Evolutionary conservation across 148 eudicot species (phyloP), one percentile per base, ranked within the genome.

Genomic region (Arctostaphylos glauca): DNA sequence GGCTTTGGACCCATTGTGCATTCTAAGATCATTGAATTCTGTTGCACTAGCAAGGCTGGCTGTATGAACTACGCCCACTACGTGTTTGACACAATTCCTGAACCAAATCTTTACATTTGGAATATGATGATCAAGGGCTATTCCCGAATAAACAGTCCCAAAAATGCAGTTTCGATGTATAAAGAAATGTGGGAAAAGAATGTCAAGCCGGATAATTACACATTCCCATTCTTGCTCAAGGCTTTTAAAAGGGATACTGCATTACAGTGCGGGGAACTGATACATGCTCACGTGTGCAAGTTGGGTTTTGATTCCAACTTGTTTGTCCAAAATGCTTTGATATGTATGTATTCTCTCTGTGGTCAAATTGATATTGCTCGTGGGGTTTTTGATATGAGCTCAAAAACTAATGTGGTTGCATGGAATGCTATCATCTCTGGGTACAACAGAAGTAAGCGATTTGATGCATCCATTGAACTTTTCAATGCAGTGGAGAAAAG

Each of bases 341-440:
- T 87, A 0, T 83, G 71, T 77, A 81, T 83, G 84, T 85, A 85
- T 64, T 78, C 74, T 52, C 53, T 84, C 56, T 71, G 80, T 47
- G 76, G 78, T 64, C 82, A 81, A 62, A 18, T 85, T 47, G 80
- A 83, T 55, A 59, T 59, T 73, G 87, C 89, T 64, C 80, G 84
- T 54, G 72, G 84, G 53, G 81, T 85, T 72, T 87, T 87, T 47
- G 84, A 83, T 44, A 25, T 41, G 67, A 85, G 83, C 73, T 76
- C 67, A 21, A 83, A 80, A 74, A 59, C 13, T 52, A 82, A 85
- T 48, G 87, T 81, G 46, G 73, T 85, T 50, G 53, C 85, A 62
- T 85, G 89, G 89, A 85, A 87, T 64, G 81, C 62, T 6, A 87
- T 87, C 86, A 85, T 87, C 74, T 83, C 89, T n/a, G 89, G 84